A percentile compares a stretch with the other conserved stretches of the same genome.
Evolutionary conservation across 106 monocot species (phyloP).

Genomic region (Platanthera zijinensis): DNA sequence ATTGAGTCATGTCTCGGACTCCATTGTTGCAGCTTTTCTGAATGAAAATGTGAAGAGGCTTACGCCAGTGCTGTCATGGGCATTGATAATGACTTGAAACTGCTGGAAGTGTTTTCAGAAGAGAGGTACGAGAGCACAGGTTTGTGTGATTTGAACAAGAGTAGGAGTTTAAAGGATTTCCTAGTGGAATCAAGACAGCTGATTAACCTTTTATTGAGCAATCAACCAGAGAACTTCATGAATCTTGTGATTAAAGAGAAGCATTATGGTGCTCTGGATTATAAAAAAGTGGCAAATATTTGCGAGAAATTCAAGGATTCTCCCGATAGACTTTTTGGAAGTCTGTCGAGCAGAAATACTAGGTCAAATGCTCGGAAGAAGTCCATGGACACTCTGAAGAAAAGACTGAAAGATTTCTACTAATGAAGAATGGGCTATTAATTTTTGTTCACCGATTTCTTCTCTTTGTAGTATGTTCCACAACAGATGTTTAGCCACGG

Average conservation of each 20-base stretch:
- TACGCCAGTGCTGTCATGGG: slow-evolving; percentile 41
- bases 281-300: slow-evolving; percentile 53
- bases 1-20: slow-evolving; percentile 44
- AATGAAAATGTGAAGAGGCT: slow-evolving; percentile 54
- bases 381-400: slow-evolving; percentile 42
- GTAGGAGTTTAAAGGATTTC: slow-evolving; percentile 39
- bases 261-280: slow-evolving; percentile 48
- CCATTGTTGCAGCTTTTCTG: slow-evolving; percentile 39
- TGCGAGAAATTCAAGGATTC: slow-evolving; percentile 70
- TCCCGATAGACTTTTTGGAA: slow-evolving; percentile 15
- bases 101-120: slow-evolving; percentile 43
- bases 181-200: slow-evolving; percentile 49
- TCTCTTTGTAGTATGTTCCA: background rate
- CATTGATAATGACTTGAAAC: slow-evolving; percentile 49
- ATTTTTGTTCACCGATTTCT: background rate
- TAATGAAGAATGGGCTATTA: slow-evolving; percentile 10
- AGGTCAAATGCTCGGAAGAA: slow-evolving; percentile 39
- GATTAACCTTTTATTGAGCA: slow-evolving; percentile 49
- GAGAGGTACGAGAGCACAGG: slow-evolving; percentile 27
- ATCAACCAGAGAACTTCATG: slow-evolving; percentile 66
- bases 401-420: slow-evolving; percentile 51
- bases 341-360: slow-evolving; percentile 30
- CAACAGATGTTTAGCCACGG: no score
- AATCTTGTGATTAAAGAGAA: slow-evolving; percentile 62
- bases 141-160: slow-evolving; percentile 31